A percentile compares a stretch with the other conserved stretches of the same genome.
Conservation (phyloP, 345 rosid genomes). For the Brassica carinata region DNA sequence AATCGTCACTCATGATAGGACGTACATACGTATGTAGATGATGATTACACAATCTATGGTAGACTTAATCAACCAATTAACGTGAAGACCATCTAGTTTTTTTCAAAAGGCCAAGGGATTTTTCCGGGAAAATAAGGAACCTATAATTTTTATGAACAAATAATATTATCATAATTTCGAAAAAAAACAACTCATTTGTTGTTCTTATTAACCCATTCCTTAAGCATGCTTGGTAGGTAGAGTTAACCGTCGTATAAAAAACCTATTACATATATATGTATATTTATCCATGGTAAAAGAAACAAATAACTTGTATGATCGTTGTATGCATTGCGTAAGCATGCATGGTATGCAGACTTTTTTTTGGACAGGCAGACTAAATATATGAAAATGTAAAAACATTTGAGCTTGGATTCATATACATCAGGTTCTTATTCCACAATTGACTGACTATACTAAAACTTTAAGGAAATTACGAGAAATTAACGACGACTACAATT, state of each 20-base stretch:
- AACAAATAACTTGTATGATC: too few species aligned
- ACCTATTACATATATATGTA: too few species aligned
- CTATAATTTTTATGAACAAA: background rate
- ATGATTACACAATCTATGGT: background rate
- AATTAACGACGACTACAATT: too few species aligned
- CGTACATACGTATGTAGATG: background rate
- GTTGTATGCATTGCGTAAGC: too few species aligned
- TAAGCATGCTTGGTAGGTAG: constrained; percentile 11
- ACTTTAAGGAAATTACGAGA: too few species aligned
- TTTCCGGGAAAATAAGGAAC: background rate
- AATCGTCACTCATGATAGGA: background rate
- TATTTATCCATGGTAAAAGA: too few species aligned
- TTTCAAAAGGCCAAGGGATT: background rate
- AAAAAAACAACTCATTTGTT: background rate
- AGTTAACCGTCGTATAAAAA: background rate
- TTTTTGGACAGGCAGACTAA: too few species aligned
- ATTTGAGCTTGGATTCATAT: too few species aligned
- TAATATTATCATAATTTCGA: background rate
- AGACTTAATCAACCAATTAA: background rate
- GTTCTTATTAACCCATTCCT: constrained; percentile 2
- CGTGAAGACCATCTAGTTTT: background rate
- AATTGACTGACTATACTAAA: too few species aligned
- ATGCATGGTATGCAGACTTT: too few species aligned
- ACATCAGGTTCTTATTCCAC: too few species aligned
- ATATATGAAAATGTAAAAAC: too few species aligned